phyloP scores from a whole-genome alignment of 2,329 filamentous ascomycete species.

The Ceratocystiopsis brevicomis region DNA sequence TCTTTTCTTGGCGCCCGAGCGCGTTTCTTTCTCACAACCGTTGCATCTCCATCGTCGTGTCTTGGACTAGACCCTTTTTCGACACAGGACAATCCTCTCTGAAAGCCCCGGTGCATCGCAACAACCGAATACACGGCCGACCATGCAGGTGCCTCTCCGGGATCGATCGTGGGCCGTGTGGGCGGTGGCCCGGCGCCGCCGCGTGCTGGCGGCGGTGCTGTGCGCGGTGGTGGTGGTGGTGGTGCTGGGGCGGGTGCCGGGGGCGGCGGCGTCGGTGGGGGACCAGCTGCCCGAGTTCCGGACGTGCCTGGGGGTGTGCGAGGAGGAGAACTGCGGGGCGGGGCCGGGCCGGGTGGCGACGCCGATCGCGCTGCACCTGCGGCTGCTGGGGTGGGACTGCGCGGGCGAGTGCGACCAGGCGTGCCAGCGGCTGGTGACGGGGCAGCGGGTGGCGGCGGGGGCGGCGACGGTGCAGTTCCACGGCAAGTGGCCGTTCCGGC shows the following conservation, averaged over 20 bases:
- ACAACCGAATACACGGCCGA: no score
- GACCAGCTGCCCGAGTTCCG: constrained; percentile 76
- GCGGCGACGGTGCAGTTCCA: constrained; percentile 76
- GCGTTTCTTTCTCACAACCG: no score
- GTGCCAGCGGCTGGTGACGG: constrained; percentile 84
- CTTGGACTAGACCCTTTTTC: no score
- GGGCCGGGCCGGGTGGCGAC: constrained; percentile 32
- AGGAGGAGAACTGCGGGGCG: constrained; percentile 53
- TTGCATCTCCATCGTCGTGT: no score
- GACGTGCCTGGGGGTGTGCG: constrained; percentile 69
- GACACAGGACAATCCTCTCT: no score
- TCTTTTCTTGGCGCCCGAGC: no score
- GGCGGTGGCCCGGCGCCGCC: not conserved
- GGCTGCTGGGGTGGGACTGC: constrained; percentile 82
- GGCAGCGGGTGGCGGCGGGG: constrained; percentile 44
- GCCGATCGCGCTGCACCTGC: constrained; percentile 60
- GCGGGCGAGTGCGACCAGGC: constrained; percentile 91
- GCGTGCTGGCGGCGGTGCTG: not conserved
- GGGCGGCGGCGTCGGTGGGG: constrained; percentile 54
- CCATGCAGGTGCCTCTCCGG: no score
- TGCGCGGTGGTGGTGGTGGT: constrained; percentile 1
- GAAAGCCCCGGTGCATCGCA: no score
- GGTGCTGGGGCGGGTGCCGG: constrained; percentile 18
- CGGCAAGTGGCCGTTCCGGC: constrained; percentile 95
- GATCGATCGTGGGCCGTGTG: not conserved